Evolutionary conservation across 75 land plant species (phyloP), one percentile per base, ranked within the genome.

Genomic region (Cryptomeria japonica): DNA sequence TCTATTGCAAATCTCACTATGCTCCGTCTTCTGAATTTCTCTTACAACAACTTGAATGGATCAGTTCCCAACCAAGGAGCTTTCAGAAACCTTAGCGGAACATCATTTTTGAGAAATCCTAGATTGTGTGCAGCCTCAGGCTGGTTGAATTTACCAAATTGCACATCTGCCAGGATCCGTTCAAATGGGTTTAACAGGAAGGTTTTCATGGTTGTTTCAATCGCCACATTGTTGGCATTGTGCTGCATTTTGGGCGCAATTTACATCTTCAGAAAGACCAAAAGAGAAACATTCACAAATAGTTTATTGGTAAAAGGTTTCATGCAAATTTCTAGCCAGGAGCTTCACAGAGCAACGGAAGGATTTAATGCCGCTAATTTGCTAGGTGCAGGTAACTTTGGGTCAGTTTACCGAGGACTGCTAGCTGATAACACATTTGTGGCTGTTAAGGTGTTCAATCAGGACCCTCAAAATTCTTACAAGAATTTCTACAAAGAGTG

Each of bases 401-500:
- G 95, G 9, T 86, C 92, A 3, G 94, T 93, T 39, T 94, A 91
- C 86, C 86, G 73, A 38, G 90, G 88, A 31, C 51, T 85, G 16
- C 84, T 88, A 3, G 22, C 53, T 5, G 89, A 90, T 72, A 89
- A 88, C 16, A 78, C 75, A 36, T 80, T 61, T 16, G 90, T 93
- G 1, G 94, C 94, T 46, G 83, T 93, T 25, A 93, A 93, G 85
- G 80, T 94, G 10, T 86, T 94, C 19, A 41, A 75, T 34, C 64
- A 88, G 86, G 84, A 91, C 8, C 51, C 79, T 8, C 36, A 86
- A 42, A 51, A 76, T 22, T 25, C 38, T 0, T 9, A 85, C 31
- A 83, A 87, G 56, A 88, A 88, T 76, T 96, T 96, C 83, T 88
- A 92, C 86, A 88, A 87, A 55, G 97, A 97, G 89, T 91, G 92